Evolutionary conservation across 2,329 filamentous ascomycete genomes (phyloP).

Genomic region (Fusarium papillatum): DNA sequence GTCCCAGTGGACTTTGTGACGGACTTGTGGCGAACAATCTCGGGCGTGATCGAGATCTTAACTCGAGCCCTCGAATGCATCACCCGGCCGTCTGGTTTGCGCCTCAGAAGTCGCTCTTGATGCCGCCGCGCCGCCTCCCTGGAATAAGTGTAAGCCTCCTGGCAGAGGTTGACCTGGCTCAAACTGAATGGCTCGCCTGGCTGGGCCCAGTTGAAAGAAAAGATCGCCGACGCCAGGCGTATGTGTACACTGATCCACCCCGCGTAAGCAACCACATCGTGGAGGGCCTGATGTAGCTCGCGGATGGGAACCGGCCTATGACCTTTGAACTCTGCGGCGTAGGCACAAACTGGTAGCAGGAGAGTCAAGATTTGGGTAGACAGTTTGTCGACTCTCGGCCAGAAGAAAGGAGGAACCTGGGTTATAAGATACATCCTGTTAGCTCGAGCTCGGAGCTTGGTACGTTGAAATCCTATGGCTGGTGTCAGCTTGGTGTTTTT

Average conservation of each 20-base stretch:
- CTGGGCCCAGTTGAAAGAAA: slow-evolving; percentile 43
- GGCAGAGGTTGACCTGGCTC: slow-evolving; percentile 38
- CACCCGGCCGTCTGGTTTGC: neutral
- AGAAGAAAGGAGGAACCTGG: slow-evolving; percentile 48
- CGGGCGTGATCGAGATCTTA: slow-evolving; percentile 48
- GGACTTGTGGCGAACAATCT: slow-evolving; percentile 39
- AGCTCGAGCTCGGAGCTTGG: slow-evolving; percentile 40
- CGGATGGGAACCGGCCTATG: slow-evolving; percentile 14
- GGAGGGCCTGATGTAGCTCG: slow-evolving; percentile 42
- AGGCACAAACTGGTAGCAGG: slow-evolving; percentile 42
- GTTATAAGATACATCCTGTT: slow-evolving; percentile 42
- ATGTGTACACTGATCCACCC: slow-evolving; percentile 48
- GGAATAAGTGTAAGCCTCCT: slow-evolving; percentile 32
- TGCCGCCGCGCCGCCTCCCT: slow-evolving; percentile 14
- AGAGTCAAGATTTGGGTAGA: slow-evolving; percentile 38
- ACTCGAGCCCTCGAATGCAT: slow-evolving; percentile 41
- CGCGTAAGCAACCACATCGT: slow-evolving; percentile 47
- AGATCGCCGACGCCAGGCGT: slow-evolving; percentile 40
- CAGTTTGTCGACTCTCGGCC: slow-evolving; percentile 47
- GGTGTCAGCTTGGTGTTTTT: slow-evolving; percentile 11
- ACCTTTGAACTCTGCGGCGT: slow-evolving; percentile 22
- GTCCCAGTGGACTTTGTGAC: slow-evolving; percentile 7
- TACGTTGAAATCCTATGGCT: slow-evolving; percentile 47
- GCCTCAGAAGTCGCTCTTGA: slow-evolving; percentile 1
- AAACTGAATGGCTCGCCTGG: slow-evolving; percentile 45